Evolutionary conservation across 176 grass and related monocot genomes (phyloP).

Genomic region (Bothriochloa decipiens): DNA sequence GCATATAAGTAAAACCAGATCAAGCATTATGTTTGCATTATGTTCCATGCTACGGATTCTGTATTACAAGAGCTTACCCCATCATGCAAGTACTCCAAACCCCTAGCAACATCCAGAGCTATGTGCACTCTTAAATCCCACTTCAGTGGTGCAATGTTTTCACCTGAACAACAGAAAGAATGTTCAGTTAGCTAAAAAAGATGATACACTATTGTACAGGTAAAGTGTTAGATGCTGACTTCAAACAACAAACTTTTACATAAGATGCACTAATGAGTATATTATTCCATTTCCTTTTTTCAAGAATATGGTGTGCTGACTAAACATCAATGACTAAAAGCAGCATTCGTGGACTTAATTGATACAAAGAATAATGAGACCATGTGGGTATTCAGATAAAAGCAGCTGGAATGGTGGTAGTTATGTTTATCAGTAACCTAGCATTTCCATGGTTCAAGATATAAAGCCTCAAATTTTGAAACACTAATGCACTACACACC

Average conservation of each 20-base stretch:
- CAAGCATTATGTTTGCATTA: constrained; percentile 28
- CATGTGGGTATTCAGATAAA: constrained; percentile 10
- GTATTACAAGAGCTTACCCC: constrained; percentile 61
- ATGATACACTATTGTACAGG: neutral
- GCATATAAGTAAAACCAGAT: constrained; percentile 47
- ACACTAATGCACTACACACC: too few relatives aligned
- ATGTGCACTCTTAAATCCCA: constrained; percentile 90
- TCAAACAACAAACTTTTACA: neutral
- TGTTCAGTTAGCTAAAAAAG: constrained; percentile 42
- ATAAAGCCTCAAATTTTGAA: constrained; percentile 25
- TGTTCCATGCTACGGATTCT: constrained; percentile 26
- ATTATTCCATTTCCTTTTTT: neutral
- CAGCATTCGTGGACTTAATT: neutral
- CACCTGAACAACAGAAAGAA: constrained; percentile 57
- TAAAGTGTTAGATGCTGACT: neutral
- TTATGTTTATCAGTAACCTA: constrained; percentile 26
- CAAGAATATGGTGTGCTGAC: neutral
- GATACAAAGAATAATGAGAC: constrained; percentile 30
- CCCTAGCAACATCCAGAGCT: constrained; percentile 94
- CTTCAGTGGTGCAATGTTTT: constrained; percentile 58
- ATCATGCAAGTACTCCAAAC: constrained; percentile 96
- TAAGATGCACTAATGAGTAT: constrained; percentile 11
- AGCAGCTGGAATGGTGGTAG: neutral
- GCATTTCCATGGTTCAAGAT: constrained; percentile 14
- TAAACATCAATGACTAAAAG: constrained; percentile 17